Evolutionary conservation across 441 rosid genomes (phyloP).

Genomic region (Capsella rubella): DNA sequence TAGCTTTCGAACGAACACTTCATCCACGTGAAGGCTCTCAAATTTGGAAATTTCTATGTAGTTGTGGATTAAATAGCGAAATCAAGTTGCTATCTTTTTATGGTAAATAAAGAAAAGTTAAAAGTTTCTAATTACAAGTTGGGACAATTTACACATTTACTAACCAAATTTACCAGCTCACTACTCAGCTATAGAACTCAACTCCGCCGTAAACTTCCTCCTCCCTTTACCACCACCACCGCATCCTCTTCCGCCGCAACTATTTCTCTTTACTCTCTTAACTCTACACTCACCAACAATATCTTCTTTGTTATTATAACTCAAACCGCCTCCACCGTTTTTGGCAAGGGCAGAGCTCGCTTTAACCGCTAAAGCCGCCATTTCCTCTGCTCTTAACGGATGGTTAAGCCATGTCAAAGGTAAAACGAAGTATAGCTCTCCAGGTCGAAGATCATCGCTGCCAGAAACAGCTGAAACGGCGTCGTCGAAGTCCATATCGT

Average conservation of each 20-base stretch:
- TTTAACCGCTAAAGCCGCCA: constrained; percentile 96
- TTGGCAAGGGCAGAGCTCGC: constrained; percentile 84
- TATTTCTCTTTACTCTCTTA: constrained; percentile 38
- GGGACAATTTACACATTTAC: background rate
- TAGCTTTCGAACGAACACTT: constrained; percentile 16
- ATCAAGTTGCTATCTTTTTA: constrained; percentile 3
- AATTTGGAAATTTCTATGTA: constrained; percentile 12
- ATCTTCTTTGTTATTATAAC: constrained; percentile 36
- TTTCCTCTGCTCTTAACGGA: constrained; percentile 70
- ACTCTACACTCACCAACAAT: constrained; percentile 36
- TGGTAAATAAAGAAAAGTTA: background rate
- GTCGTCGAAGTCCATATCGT: constrained; percentile 88
- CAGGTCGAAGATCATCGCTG: constrained; percentile 75
- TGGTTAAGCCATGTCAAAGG: constrained; percentile 64
- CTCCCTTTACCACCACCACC: constrained; percentile 47
- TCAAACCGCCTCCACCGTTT: constrained; percentile 40
- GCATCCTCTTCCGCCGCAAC: constrained; percentile 36
- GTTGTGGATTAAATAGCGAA: background rate
- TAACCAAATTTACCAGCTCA: constrained; percentile 28
- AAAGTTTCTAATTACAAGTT: constrained; percentile 35
- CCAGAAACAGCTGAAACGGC: constrained; percentile 64
- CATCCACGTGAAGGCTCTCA: constrained; percentile 24
- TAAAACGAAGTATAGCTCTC: constrained; percentile 82
- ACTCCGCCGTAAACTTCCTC: constrained; percentile 55
- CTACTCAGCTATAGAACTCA: constrained; percentile 78